Conservation (phyloP, 163 green algal species). For the Volvox carteri region DNA sequence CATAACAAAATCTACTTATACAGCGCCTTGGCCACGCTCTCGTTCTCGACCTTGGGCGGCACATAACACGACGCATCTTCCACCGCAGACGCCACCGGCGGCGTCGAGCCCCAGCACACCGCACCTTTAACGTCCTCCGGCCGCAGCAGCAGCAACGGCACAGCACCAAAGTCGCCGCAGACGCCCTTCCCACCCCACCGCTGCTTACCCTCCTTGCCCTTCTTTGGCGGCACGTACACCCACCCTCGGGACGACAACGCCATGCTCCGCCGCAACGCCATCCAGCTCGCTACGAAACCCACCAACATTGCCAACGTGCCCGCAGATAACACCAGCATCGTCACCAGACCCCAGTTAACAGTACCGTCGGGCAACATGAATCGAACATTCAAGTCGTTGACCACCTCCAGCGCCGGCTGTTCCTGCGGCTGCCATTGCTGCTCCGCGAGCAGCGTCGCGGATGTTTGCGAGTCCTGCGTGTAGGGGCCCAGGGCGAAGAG, state of each 20-base stretch:
- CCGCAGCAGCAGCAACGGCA: conserved; percentile 14
- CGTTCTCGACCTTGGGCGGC: conserved; percentile 9
- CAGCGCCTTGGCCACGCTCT: conserved; percentile 41
- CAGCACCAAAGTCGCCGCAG: background rate
- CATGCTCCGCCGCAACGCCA: conserved; percentile 45
- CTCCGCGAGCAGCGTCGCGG: background rate
- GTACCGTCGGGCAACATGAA: background rate
- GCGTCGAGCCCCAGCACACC: background rate
- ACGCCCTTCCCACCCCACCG: background rate
- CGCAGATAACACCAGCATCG: background rate
- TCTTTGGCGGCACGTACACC: conserved; percentile 33
- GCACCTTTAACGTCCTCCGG: conserved; percentile 14
- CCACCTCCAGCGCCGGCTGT: conserved; percentile 4
- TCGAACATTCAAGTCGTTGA: background rate
- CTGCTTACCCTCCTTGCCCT: background rate
- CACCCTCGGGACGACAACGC: background rate
- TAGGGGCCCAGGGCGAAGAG: background rate
- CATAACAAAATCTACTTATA: conserved; percentile 18
- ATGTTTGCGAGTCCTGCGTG: background rate
- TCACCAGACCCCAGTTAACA: conserved; percentile 50
- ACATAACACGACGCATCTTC: conserved; percentile 32
- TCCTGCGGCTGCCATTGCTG: conserved; percentile 11
- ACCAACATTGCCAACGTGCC: conserved; percentile 18
- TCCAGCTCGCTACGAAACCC: background rate
- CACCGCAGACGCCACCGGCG: background rate